These are phyloP conservation scores for Pichia manshurica DNA, from an alignment of 805 yeast species.

Conservation along the genomic window DNA sequence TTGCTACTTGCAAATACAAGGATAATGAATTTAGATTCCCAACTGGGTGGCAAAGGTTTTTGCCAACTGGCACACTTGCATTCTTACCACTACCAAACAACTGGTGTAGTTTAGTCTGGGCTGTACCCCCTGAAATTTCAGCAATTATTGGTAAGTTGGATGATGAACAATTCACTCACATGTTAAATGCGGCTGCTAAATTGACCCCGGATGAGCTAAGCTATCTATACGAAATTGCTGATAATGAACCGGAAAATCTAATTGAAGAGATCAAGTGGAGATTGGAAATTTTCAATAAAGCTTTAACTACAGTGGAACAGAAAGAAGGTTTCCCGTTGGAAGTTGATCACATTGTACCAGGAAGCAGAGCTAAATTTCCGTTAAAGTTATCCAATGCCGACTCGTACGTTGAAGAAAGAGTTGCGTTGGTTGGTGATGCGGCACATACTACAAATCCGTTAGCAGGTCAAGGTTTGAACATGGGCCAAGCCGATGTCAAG, in stretches of 20 bases:
- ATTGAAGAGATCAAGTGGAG: slow-evolving; percentile 74
- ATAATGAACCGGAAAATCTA: slow-evolving; percentile 39
- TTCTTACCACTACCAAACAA: slow-evolving; percentile 82
- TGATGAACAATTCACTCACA: slow-evolving; percentile 55
- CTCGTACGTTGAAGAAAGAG: slow-evolving; percentile 72
- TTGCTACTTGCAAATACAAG: slow-evolving; percentile 75
- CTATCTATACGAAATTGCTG: slow-evolving; percentile 50
- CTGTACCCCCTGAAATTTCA: slow-evolving; percentile 72
- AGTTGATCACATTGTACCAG: slow-evolving; percentile 49
- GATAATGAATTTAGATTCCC: slow-evolving; percentile 57
- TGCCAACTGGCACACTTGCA: slow-evolving; percentile 91
- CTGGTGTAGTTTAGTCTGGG: slow-evolving; percentile 92
- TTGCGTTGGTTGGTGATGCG: slow-evolving; percentile 96
- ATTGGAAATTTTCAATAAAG: slow-evolving; percentile 34
- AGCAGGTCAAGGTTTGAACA: slow-evolving; percentile 96
- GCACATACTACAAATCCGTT: slow-evolving; percentile 97
- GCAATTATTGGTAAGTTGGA: slow-evolving; percentile 52
- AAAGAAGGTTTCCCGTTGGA: slow-evolving; percentile 64
- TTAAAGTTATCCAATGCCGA: slow-evolving; percentile 86
- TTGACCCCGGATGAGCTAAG: slow-evolving; percentile 71
- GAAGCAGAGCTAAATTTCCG: slow-evolving; percentile 84
- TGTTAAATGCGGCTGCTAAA: slow-evolving; percentile 85
- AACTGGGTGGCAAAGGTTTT: slow-evolving; percentile 90
- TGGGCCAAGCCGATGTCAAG: slow-evolving; percentile 94
- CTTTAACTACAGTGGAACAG: slow-evolving; percentile 34